Evolutionary conservation across 441 rosid species (phyloP).

Genomic region (Daphne laureola): DNA sequence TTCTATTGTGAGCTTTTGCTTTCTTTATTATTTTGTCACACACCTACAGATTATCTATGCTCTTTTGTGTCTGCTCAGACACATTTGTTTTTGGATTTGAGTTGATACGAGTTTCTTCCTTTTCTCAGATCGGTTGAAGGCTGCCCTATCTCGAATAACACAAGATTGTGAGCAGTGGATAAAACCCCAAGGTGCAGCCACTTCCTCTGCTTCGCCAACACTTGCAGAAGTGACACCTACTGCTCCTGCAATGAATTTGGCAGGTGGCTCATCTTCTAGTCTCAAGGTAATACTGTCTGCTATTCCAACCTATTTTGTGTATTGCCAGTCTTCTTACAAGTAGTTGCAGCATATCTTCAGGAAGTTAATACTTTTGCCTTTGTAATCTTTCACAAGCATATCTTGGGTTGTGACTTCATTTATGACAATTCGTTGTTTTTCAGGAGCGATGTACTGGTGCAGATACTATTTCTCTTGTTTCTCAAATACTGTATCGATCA

Average conservation of each 20-base stretch:
- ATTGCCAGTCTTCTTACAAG: no score
- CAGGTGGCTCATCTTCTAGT: slow-evolving; percentile 50
- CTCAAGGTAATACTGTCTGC: slow-evolving; percentile 64
- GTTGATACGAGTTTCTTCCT: slow-evolving; percentile 4
- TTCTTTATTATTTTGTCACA: slow-evolving; percentile 8
- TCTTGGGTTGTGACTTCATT: no score
- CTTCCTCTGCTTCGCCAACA: slow-evolving; percentile 42
- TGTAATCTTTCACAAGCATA: no score
- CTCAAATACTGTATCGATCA: slow-evolving; percentile 77
- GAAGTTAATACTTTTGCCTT: no score
- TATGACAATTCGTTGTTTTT: slow-evolving; percentile 19
- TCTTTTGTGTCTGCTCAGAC: slow-evolving; percentile 5
- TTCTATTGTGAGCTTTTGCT: not conserved
- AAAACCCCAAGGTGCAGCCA: slow-evolving; percentile 46
- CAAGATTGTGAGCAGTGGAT: slow-evolving; percentile 97
- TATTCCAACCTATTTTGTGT: no score
- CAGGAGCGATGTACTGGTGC: slow-evolving; percentile 97
- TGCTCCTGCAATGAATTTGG: slow-evolving; percentile 43
- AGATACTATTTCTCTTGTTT: slow-evolving; percentile 71
- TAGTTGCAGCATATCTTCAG: no score
- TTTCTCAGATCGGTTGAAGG: slow-evolving; percentile 74
- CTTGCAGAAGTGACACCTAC: slow-evolving; percentile 62
- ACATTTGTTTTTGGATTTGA: slow-evolving; percentile 8
- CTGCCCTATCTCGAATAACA: slow-evolving; percentile 63
- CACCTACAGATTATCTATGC: not conserved